Base-by-base conservation (phyloP, 345 rosid genomes). In the Physaria fendleri region DNA sequence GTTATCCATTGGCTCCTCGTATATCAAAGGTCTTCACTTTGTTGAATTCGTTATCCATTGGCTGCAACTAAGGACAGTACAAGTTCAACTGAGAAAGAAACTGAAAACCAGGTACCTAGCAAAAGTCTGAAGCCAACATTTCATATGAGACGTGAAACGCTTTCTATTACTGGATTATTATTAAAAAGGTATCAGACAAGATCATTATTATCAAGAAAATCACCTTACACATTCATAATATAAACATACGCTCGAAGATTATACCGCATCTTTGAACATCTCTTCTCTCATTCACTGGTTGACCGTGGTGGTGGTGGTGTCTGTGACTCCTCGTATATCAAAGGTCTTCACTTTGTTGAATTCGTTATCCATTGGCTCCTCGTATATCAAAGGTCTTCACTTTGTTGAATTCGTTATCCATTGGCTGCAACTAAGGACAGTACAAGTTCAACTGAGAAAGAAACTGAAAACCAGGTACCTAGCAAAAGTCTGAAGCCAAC, bases 11-110 rank as follows among this genome's bases (percentile, higher is more conserved):
- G 45, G n/a, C n/a, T n/a, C n/a, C 41, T 30, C 52, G 52, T 2
- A 58, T 30, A 58, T 43, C 52, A 58, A 58, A 58, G 14, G 64
- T 43, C 41, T 58, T 58, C 41, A 58, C 64, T 43, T 30, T 58
- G 52, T 58, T 23, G 30, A 58, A 58, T 8, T 30, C 52, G 32
- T 43, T 46, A 23, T 18, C 46, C 55, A 60, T 10, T 6, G 45
- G n/a, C n/a, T n/a, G n/a, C n/a, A n/a, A n/a, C n/a, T n/a, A n/a
- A n/a, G n/a, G n/a, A n/a, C n/a, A n/a, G n/a, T n/a, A n/a, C n/a
- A n/a, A n/a, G n/a, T n/a, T n/a, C n/a, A n/a, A n/a, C n/a, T n/a
- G n/a, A n/a, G n/a, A n/a, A n/a, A n/a, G n/a, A n/a, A n/a, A n/a
- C n/a, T n/a, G n/a, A n/a, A n/a, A n/a, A n/a, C n/a, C n/a, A n/a